Percentiles rank a stretch among this genome's conserved stretches.
These are phyloP conservation scores for Astrothelium subdiscretum DNA, from an alignment of 495 filamentous ascomycete genomes.

Conservation along the genomic window DNA sequence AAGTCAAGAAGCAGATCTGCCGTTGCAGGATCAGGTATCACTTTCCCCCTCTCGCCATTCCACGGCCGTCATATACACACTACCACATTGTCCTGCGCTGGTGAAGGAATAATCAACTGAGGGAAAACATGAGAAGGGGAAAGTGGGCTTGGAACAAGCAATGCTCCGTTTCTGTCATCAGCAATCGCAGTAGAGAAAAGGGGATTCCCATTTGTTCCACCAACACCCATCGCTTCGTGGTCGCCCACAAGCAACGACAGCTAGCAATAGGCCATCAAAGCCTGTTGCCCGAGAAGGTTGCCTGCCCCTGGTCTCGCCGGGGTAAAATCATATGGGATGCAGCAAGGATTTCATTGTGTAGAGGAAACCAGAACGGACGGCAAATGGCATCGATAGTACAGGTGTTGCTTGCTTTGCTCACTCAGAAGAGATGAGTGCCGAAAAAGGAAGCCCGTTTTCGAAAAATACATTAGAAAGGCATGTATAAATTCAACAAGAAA, in stretches of 20 bases:
- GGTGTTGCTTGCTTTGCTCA: not conserved
- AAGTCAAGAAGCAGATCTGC: conserved; percentile 3
- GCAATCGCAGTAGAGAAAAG: not conserved
- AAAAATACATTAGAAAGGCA: conserved; percentile 3
- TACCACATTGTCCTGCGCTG: not conserved
- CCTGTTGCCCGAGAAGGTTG: not conserved
- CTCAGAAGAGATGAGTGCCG: not conserved
- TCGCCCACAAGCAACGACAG: not conserved
- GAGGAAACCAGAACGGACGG: not conserved
- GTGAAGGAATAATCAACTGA: not conserved
- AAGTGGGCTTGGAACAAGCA: not conserved
- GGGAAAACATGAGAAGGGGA: not conserved
- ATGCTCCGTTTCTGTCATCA: not conserved
- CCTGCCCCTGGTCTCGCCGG: not conserved
- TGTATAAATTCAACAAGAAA: not conserved
- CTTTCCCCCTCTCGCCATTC: not conserved
- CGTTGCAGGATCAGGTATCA: conserved; percentile 2
- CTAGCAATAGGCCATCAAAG: not conserved
- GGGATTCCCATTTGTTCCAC: not conserved
- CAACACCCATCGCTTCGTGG: not conserved
- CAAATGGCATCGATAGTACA: not conserved
- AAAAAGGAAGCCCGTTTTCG: not conserved
- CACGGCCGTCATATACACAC: not conserved
- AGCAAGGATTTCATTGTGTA: not conserved
- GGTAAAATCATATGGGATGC: not conserved